Evolutionary conservation across 306 rosid species (phyloP).

Genomic region (Begonia peltatifolia): DNA sequence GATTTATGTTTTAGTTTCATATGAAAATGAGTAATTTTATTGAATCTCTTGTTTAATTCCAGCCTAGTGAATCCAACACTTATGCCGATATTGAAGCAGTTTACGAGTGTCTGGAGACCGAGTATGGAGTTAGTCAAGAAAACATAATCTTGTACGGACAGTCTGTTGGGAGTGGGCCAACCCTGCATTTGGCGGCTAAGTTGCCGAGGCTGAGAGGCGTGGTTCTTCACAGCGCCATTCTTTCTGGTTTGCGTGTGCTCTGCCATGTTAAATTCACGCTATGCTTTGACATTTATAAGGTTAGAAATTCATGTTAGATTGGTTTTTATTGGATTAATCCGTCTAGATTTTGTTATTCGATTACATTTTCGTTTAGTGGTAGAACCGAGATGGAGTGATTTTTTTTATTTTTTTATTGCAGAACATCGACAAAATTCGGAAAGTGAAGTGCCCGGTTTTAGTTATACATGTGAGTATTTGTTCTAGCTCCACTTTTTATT

Average conservation of each 20-base stretch:
- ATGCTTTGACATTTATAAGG: slow-evolving; percentile 97
- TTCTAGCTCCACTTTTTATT: neutral
- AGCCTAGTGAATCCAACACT: slow-evolving; percentile 95
- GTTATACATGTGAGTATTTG: slow-evolving; percentile 86
- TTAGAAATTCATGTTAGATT: slow-evolving; percentile 10
- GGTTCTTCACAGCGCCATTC: slow-evolving; percentile 92
- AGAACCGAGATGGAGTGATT: neutral
- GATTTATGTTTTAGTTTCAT: neutral
- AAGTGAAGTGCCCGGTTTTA: slow-evolving; percentile 93
- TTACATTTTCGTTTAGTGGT: too few species aligned
- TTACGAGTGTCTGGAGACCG: slow-evolving; percentile 80
- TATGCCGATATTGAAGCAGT: slow-evolving; percentile 96
- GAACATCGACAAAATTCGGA: slow-evolving; percentile 90
- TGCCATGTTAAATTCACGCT: slow-evolving; percentile 79
- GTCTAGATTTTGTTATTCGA: neutral
- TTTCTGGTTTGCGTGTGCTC: slow-evolving; percentile 85
- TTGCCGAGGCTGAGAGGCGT: slow-evolving; percentile 88
- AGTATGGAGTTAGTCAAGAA: slow-evolving; percentile 94
- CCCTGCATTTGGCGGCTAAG: slow-evolving; percentile 88
- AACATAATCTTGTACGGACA: slow-evolving; percentile 89
- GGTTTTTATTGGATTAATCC: neutral
- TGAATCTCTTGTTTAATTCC: slow-evolving; percentile 10
- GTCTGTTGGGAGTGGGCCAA: slow-evolving; percentile 97
- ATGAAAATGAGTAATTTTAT: neutral
- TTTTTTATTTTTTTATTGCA: slow-evolving; percentile 21